Conservation (phyloP, 176 grass and related monocot genomes). For the Oryza meridionalis region DNA sequence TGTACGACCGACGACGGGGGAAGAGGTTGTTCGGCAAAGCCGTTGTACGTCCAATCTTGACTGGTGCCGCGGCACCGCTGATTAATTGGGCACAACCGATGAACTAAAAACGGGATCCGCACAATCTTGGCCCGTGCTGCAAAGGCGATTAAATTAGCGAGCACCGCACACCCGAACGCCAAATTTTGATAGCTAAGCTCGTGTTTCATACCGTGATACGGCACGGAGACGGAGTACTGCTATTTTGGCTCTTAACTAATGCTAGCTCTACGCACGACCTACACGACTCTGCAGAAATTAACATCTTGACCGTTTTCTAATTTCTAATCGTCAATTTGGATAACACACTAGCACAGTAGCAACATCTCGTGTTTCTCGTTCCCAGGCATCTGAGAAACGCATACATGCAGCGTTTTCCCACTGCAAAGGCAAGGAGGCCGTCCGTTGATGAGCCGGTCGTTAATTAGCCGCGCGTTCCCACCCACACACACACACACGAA, state of each 20-base stretch:
- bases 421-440: not conserved
- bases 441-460: not conserved
- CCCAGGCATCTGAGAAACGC: not conserved
- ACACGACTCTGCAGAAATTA: too few species aligned
- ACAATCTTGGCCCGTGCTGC: not conserved
- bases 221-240: not conserved
- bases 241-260: not conserved
- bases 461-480: conserved; percentile 41
- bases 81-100: conserved; percentile 3
- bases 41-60: conserved; percentile 34
- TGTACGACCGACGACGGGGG: not conserved
- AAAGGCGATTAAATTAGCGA: conserved; percentile 5
- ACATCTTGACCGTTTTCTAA: not conserved
- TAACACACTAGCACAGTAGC: not conserved
- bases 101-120: conserved; percentile 3
- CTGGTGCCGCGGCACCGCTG: conserved; percentile 27
- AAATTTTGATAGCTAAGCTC: not conserved
- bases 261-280: not conserved
- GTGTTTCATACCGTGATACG: not conserved
- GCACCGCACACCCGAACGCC: conserved; percentile 11
- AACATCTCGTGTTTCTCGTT: conserved; percentile 17
- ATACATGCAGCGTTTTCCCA: not conserved
- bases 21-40: not conserved
- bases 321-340: not conserved
- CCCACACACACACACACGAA: conserved; percentile 21